Evolutionary conservation across 2,329 filamentous ascomycete genomes (phyloP).

Genomic region (Chrysoporthe puriensis): DNA sequence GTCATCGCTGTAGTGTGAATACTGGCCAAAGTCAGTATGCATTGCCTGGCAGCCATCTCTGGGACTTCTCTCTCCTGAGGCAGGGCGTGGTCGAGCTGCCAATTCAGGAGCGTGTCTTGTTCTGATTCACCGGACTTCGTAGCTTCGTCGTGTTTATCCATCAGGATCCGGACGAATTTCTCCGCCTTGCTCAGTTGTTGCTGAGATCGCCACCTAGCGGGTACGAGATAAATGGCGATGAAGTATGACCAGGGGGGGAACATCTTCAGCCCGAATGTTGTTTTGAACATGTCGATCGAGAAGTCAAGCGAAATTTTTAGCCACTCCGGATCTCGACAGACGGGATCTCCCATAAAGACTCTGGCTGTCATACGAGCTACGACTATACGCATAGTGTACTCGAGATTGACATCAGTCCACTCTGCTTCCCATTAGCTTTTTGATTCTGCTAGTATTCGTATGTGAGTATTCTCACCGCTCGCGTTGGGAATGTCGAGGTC

Average conservation of each 20-base stretch:
- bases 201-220: slow-evolving; percentile 49
- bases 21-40: slow-evolving; percentile 23
- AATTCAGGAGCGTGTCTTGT: slow-evolving; percentile 15
- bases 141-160: too few relatives aligned
- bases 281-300: slow-evolving; percentile 25
- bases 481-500: too few relatives aligned
- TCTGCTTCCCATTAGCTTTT: background rate
- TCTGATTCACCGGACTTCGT: slow-evolving; percentile 41
- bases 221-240: background rate
- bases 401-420: background rate
- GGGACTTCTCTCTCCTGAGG: background rate
- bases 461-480: too few relatives aligned
- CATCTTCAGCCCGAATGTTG: slow-evolving; percentile 27
- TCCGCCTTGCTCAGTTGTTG: slow-evolving; percentile 36
- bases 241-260: slow-evolving; percentile 27
- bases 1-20: slow-evolving; percentile 20
- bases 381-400: background rate
- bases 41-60: slow-evolving; percentile 13
- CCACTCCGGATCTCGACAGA: slow-evolving; percentile 29
- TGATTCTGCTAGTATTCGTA: too few relatives aligned
- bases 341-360: slow-evolving; percentile 28
- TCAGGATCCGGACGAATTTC: too few relatives aligned
- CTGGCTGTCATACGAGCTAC: slow-evolving; percentile 35
- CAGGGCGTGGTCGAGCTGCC: background rate
- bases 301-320: slow-evolving; percentile 29